A percentile compares a stretch with the other conserved stretches of the same genome.
These are phyloP conservation scores for Plenodomus biglobosus DNA, from an alignment of 2,329 filamentous ascomycete genomes.

Conservation along the genomic window DNA sequence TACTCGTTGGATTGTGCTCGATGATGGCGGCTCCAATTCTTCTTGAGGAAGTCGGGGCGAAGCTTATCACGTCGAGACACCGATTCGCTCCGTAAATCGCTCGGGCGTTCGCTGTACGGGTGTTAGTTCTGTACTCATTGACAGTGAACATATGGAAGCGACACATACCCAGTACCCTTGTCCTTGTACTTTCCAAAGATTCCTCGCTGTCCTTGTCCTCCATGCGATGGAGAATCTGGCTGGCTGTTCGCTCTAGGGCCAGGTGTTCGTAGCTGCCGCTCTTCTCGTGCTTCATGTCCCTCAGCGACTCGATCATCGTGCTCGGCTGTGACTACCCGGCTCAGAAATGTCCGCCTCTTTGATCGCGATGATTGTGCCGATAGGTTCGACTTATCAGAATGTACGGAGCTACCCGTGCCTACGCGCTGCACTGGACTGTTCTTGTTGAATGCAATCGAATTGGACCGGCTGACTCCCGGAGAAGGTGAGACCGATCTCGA, in stretches of 20 bases:
- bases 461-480: slow-evolving; percentile 12
- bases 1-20: slow-evolving; percentile 41
- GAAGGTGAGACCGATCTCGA: slow-evolving; percentile 18
- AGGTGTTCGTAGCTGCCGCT: slow-evolving; percentile 34
- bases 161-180: slow-evolving; percentile 35
- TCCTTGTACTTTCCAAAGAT: slow-evolving; percentile 36
- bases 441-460: slow-evolving; percentile 9
- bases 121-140: not conserved
- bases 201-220: slow-evolving; percentile 39
- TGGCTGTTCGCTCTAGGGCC: slow-evolving; percentile 32
- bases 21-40: slow-evolving; percentile 42
- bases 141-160: not conserved
- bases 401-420: slow-evolving; percentile 8
- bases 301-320: slow-evolving; percentile 38
- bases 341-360: slow-evolving; percentile 9
- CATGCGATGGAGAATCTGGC: slow-evolving; percentile 38
- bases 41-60: slow-evolving; percentile 36
- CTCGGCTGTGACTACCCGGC: slow-evolving; percentile 10
- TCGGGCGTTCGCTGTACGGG: slow-evolving; percentile 34
- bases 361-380: slow-evolving; percentile 4
- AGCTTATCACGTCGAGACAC: slow-evolving; percentile 42
- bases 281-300: slow-evolving; percentile 40
- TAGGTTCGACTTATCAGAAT: slow-evolving; percentile 7
- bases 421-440: slow-evolving; percentile 8
- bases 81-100: slow-evolving; percentile 41